A percentile compares a stretch with the other conserved stretches of the same genome.
phyloP scores from a whole-genome alignment of 495 filamentous ascomycete species.

The Bathelium albidoporum region DNA sequence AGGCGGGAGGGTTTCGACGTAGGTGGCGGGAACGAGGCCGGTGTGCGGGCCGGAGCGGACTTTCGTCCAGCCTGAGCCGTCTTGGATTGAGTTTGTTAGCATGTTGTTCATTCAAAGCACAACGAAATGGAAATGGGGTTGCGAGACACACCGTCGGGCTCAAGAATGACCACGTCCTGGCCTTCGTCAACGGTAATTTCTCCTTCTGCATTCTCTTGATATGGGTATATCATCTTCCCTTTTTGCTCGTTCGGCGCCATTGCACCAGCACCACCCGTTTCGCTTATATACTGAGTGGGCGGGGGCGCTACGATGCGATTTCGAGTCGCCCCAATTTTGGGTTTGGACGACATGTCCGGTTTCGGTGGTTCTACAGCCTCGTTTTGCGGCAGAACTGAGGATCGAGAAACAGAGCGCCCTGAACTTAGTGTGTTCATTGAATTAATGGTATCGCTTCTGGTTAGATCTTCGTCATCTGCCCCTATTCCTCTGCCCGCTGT shows the following conservation, averaged over 20 bases:
- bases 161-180: conserved; percentile 63
- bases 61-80: conserved; percentile 84
- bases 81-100: conserved; percentile 33
- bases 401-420: conserved; percentile 60
- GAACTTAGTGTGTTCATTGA: conserved; percentile 83
- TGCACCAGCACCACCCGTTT: conserved; percentile 32
- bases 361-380: conserved; percentile 30
- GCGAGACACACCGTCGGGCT: conserved; percentile 67
- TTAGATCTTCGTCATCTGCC: conserved; percentile 40
- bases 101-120: neutral
- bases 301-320: conserved; percentile 78
- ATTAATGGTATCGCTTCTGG: conserved; percentile 61
- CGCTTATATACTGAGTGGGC: conserved; percentile 63
- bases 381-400: conserved; percentile 33
- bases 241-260: conserved; percentile 42
- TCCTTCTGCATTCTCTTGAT: conserved; percentile 65
- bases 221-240: conserved; percentile 83
- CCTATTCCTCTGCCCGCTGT: conserved; percentile 31
- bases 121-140: neutral
- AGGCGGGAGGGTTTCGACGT: conserved; percentile 53
- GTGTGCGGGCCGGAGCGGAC: conserved; percentile 58
- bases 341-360: neutral
- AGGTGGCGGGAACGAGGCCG: conserved; percentile 79
- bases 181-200: conserved; percentile 74
- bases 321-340: conserved; percentile 23